Percentiles rank a stretch among this genome's conserved stretches.
Conservation (phyloP, 2,329 filamentous ascomycete species). For the Colletotrichum kahawae region DNA sequence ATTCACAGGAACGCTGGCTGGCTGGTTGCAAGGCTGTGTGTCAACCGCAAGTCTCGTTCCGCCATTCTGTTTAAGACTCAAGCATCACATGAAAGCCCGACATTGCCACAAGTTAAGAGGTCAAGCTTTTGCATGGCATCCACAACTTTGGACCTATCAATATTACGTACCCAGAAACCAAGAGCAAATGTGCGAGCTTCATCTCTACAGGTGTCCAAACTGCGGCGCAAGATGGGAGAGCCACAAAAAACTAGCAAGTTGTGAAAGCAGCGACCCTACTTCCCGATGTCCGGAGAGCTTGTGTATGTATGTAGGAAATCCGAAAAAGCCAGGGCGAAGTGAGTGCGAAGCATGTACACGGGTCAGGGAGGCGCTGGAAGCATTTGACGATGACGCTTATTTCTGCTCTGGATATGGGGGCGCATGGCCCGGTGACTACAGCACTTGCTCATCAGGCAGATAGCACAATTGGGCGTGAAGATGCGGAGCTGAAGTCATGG, state of each 20-base stretch:
- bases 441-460: background rate
- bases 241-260: constrained; percentile 40
- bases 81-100: background rate
- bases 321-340: constrained; percentile 32
- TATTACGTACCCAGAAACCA: background rate
- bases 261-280: constrained; percentile 35
- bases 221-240: constrained; percentile 37
- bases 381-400: constrained; percentile 26
- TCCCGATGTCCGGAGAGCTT: constrained; percentile 35
- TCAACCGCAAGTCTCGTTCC: background rate
- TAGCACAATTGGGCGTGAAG: background rate
- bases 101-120: background rate
- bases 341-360: constrained; percentile 37
- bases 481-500: background rate
- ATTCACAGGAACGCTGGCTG: background rate
- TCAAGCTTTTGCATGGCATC: background rate
- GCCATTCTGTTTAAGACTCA: background rate
- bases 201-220: constrained; percentile 34
- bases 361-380: constrained; percentile 32
- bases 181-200: constrained; percentile 40
- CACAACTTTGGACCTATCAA: background rate
- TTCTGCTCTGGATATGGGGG: background rate
- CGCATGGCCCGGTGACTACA: background rate
- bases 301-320: constrained; percentile 42
- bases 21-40: background rate